Evolutionary conservation across 2,329 filamentous ascomycete genomes (phyloP), one percentile per base, ranked within the genome.

Genomic region (Boeremia lycopersici): DNA sequence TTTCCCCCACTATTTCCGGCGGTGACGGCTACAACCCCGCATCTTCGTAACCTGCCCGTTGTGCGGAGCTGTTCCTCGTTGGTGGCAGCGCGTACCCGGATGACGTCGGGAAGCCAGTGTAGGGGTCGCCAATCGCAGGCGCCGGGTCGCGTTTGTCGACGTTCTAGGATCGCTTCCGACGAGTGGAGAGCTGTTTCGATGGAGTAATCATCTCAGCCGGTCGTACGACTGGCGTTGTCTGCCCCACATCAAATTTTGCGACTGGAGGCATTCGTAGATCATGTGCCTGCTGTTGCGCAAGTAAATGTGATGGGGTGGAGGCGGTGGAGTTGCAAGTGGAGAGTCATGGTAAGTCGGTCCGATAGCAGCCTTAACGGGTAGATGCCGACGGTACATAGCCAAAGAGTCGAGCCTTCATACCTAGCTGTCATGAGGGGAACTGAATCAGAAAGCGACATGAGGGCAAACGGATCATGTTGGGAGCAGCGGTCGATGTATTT

Each of bases 11-110:
- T 38, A 8, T 30, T 23, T 17, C 33, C 26, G n/a, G 25, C 13
- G 25, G 25, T n/a, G 6, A 35, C 52, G 41, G 52, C 35, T 46
- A 25, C 35, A 48, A 55, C 52, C 52, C 52, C 52, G 52, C 52
- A 54, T 38, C 26, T n/a, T 6, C n/a, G 28, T 17, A n/a, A 33
- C 6, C 10, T 39, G 40, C 15, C 28, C 25, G 17, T 34, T 3
- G 23, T 29, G 34, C 48, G 41, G 48, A 40, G 30, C 25, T 13
- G 30, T 41, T 36, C 29, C 46, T 46, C 15, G 10, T 40, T 25
- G 13, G 34, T n/a, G 12, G 30, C 25, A 45, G 12, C 12, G 41
- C 36, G 13, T 28, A 19, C 10, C 12, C 15, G 19, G n/a, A 49
- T 55, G 52, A 55, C 52, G 46, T 55, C 11, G 40, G 6, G 35